A percentile compares a stretch with the other conserved stretches of the same genome.
Evolutionary conservation across 2,329 filamentous ascomycete species (phyloP).

Genomic region (Colletotrichum liriopes): DNA sequence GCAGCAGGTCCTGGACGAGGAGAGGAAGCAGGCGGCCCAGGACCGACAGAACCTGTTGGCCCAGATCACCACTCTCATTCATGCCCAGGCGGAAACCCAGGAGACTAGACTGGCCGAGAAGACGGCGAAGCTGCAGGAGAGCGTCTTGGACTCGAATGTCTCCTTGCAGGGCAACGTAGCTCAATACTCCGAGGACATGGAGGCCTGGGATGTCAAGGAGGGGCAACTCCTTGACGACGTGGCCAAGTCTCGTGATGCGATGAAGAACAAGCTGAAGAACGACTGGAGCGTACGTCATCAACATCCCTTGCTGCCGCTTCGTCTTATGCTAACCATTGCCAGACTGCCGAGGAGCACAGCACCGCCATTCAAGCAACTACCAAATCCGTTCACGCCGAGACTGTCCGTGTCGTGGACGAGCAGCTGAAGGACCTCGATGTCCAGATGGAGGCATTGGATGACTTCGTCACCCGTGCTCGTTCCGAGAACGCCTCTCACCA

Average conservation of each 20-base stretch:
- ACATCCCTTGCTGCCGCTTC: conserved; percentile 65
- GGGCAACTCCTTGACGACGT: conserved; percentile 79
- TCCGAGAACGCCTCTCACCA: conserved; percentile 86
- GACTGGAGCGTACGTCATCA: conserved; percentile 83
- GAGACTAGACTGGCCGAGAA: conserved; percentile 78
- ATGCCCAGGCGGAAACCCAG: conserved; percentile 80
- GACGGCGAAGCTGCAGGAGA: conserved; percentile 74
- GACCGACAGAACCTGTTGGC: conserved; percentile 82
- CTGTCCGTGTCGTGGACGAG: conserved; percentile 88
- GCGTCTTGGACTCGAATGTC: conserved; percentile 75
- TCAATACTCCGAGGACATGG: conserved; percentile 80
- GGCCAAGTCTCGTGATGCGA: conserved; percentile 78
- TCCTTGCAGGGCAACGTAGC: conserved; percentile 76
- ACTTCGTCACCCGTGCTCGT: conserved; percentile 87
- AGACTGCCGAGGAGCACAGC: conserved; percentile 84
- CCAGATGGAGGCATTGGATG: conserved; percentile 93
- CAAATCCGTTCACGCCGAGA: conserved; percentile 90
- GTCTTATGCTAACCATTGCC: conserved; percentile 49
- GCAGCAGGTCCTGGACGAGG: conserved; percentile 80
- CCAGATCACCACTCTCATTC: conserved; percentile 85
- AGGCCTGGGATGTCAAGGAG: conserved; percentile 80
- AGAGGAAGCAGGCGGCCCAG: conserved; percentile 78
- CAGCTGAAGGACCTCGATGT: conserved; percentile 89
- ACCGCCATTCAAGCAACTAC: conserved; percentile 87
- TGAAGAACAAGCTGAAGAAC: conserved; percentile 87